Base-by-base conservation (phyloP, 2,329 filamentous ascomycete species). In the Aspergillus pseudoterreus region DNA sequence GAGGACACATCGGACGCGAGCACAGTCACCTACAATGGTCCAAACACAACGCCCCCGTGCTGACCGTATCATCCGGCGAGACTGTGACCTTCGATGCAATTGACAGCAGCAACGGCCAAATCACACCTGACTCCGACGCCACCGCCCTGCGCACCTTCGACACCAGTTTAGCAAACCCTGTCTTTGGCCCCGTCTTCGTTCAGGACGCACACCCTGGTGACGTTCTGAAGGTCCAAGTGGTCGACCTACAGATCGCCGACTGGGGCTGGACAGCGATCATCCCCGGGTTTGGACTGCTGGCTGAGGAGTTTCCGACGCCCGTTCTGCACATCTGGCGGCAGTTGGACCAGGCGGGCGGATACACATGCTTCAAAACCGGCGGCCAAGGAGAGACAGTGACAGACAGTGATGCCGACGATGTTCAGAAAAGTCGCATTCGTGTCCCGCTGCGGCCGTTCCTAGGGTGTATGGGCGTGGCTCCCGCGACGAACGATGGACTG, bases 251-350 rank as follows among this genome's bases (percentile, higher is more conserved):
- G 50, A 69, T 75, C 4, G 72, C 70, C 2, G 66, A 70, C 49
- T 81, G 75, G 69, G 79, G 78, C 27, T 82, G 78, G 78, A 80
- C 78, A 0, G 75, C 73, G n/a, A 71, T 81, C 27, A 69, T 81
- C 45, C 75, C 75, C 1, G 71, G 69, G 15, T 80, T 81, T 55
- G 79, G 79, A 3, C 69, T 82, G 6, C 61, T 82, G 12, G 64
- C 70, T 2, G 76, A 79, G 44, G 77, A 80, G 43, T 80, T 76
- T 49, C 63, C 70, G 1, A 66, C 74, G 3, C 64, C 72, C 10
- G 58, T 62, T 11, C 64, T 81, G 52, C 78, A 79, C 57, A 75
- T 80, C 43, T 80, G 77, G 77, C 6, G 19, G 19, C 69, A 78
- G 39, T 61, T 81, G 24, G 63, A 71, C 14, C 67, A 60, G 0